Evolutionary conservation across 2,329 filamentous ascomycete genomes (phyloP).

Genomic region (Nemania serpens): DNA sequence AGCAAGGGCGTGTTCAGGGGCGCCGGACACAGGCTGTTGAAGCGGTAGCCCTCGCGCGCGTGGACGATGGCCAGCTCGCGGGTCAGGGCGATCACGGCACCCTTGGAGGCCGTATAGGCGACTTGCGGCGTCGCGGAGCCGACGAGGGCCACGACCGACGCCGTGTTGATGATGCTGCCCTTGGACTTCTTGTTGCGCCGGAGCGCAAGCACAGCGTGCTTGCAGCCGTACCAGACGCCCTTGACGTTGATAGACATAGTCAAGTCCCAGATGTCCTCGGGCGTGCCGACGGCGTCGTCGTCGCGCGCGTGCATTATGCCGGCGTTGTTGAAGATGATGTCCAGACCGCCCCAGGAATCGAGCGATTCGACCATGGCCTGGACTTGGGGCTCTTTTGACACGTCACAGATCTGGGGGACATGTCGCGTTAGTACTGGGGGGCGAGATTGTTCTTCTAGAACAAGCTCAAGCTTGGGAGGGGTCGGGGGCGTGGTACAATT

Average conservation of each 20-base stretch:
- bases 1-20: slow-evolving; percentile 90
- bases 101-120: slow-evolving; percentile 93
- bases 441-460: background rate
- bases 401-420: slow-evolving; percentile 63
- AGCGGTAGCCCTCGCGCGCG: slow-evolving; percentile 83
- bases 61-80: slow-evolving; percentile 91
- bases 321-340: slow-evolving; percentile 96
- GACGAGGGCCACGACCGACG: slow-evolving; percentile 84
- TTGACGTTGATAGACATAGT: slow-evolving; percentile 96
- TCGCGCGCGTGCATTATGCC: slow-evolving; percentile 93
- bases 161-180: slow-evolving; percentile 89
- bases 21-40: slow-evolving; percentile 89
- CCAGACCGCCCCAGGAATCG: slow-evolving; percentile 84
- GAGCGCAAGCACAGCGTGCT: slow-evolving; percentile 84
- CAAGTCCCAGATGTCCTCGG: slow-evolving; percentile 91
- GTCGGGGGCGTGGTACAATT: slow-evolving; percentile 43
- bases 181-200: slow-evolving; percentile 78
- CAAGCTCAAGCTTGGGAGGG: background rate
- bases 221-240: slow-evolving; percentile 96
- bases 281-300: slow-evolving; percentile 79
- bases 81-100: slow-evolving; percentile 87
- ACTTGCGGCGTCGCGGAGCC: slow-evolving; percentile 87
- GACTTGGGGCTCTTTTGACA: slow-evolving; percentile 83
- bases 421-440: slow-evolving; percentile 29
- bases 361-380: slow-evolving; percentile 73